Evolutionary conservation across 352 stramenopile species (phyloP).

Genomic region (Elongisporangium senticosum): DNA sequence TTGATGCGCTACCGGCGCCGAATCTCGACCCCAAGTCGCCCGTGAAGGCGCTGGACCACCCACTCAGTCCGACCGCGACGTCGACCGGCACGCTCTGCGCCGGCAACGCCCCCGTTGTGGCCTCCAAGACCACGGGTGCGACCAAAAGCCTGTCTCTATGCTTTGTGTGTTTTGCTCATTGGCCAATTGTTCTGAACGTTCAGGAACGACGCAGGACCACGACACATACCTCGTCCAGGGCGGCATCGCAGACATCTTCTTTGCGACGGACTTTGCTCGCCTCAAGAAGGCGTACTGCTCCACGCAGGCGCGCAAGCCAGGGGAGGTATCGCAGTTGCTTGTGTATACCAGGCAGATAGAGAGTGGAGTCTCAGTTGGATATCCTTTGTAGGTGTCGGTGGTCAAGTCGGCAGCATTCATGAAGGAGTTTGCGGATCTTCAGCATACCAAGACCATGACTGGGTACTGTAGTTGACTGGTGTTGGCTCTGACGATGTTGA

Average conservation of each 20-base stretch:
- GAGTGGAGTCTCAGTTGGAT: neutral
- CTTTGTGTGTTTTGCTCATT: neutral
- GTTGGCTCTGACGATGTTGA: neutral
- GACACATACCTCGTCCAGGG: conserved; percentile 84
- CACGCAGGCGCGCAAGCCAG: conserved; percentile 38
- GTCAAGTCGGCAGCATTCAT: conserved; percentile 80
- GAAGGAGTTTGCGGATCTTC: conserved; percentile 69
- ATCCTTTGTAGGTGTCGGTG: conserved; percentile 51
- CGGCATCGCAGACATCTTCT: conserved; percentile 89
- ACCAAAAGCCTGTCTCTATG: neutral
- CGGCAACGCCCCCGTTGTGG: conserved; percentile 83
- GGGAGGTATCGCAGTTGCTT: conserved; percentile 25
- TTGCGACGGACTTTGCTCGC: conserved; percentile 81
- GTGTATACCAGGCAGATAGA: neutral
- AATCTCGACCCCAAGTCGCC: conserved; percentile 42
- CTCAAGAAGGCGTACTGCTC: conserved; percentile 81
- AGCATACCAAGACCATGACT: conserved; percentile 78
- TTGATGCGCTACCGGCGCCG: conserved; percentile 78
- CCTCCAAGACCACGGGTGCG: conserved; percentile 68
- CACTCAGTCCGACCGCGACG: conserved; percentile 60
- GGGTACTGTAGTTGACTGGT: conserved; percentile 29
- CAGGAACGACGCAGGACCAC: conserved; percentile 75
- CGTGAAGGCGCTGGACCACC: conserved; percentile 53
- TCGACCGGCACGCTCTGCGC: conserved; percentile 63
- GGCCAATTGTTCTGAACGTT: neutral